phyloP scores from a whole-genome alignment of 805 yeast species.

The Zygosaccharomyces gambellarensis region DNA sequence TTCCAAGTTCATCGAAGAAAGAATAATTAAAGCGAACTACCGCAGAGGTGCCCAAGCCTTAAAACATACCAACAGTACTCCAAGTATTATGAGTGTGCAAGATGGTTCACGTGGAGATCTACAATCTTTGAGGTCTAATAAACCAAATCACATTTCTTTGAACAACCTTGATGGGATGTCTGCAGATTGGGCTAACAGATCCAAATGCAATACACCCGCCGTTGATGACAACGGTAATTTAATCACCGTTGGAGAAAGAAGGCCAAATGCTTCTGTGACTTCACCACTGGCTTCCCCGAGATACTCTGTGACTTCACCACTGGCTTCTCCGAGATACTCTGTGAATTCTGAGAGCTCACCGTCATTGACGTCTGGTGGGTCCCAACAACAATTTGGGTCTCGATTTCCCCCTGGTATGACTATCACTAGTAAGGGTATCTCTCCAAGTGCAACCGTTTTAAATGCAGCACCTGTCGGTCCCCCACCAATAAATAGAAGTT shows the following conservation, averaged over 20 bases:
- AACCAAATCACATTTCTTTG: constrained; percentile 29
- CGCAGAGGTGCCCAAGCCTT: constrained; percentile 5
- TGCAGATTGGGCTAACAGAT: constrained; percentile 14
- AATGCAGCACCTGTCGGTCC: constrained; percentile 10
- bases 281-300: constrained; percentile 11
- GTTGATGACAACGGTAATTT: constrained; percentile 37
- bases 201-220: constrained; percentile 34
- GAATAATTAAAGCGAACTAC: constrained; percentile 24
- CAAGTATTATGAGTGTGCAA: constrained; percentile 2
- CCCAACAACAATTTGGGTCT: background rate
- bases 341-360: constrained; percentile 10
- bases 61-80: constrained; percentile 6
- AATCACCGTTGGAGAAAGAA: constrained; percentile 31
- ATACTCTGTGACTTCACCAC: constrained; percentile 10
- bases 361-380: constrained; percentile 8
- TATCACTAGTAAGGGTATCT: constrained; percentile 26
- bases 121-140: constrained; percentile 13
- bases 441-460: constrained; percentile 11
- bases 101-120: constrained; percentile 5
- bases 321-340: constrained; percentile 9
- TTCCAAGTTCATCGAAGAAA: constrained; percentile 42
- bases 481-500: constrained; percentile 19
- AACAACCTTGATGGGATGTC: constrained; percentile 13
- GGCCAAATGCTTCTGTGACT: constrained; percentile 9
- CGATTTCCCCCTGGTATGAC: constrained; percentile 8